A percentile compares a stretch with the other conserved stretches of the same genome.
Conservation (phyloP, 371 early-diverging fungal species). For the Apophysomyces variabilis region DNA sequence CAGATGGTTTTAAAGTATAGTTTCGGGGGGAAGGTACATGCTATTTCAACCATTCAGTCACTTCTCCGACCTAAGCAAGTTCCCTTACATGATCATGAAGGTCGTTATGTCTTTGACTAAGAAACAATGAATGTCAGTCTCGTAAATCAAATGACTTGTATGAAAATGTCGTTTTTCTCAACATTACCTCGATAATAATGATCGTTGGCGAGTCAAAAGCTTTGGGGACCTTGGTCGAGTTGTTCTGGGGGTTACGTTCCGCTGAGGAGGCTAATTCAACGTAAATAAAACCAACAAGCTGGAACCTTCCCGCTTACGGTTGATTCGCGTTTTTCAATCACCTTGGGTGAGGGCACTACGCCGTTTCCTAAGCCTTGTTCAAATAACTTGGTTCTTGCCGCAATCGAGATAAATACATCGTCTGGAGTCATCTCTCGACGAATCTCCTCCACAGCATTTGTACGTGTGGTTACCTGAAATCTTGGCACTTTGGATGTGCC, state of each 20-base stretch:
- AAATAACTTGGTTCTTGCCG: conserved; percentile 28
- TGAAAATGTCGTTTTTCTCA: neutral
- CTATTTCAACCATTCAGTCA: neutral
- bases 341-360: conserved; percentile 3
- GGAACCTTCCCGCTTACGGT: neutral
- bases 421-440: conserved; percentile 24
- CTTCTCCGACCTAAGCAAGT: no score
- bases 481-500: conserved; percentile 9
- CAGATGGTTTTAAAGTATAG: neutral
- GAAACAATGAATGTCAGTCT: no score
- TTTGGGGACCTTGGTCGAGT: conserved; percentile 25
- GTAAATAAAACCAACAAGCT: neutral
- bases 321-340: conserved; percentile 6
- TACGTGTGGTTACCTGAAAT: conserved; percentile 24
- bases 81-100: neutral
- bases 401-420: conserved; percentile 27
- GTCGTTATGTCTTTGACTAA: conserved; percentile 10
- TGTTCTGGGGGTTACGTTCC: conserved; percentile 5
- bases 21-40: neutral
- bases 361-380: conserved; percentile 22
- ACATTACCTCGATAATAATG: conserved; percentile 14
- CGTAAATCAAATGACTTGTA: neutral
- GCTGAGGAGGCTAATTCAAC: neutral
- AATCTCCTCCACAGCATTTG: conserved; percentile 35
- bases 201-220: conserved; percentile 20